Base-by-base conservation (phyloP, 257 asterid species). In the Capsicum pubescens region DNA sequence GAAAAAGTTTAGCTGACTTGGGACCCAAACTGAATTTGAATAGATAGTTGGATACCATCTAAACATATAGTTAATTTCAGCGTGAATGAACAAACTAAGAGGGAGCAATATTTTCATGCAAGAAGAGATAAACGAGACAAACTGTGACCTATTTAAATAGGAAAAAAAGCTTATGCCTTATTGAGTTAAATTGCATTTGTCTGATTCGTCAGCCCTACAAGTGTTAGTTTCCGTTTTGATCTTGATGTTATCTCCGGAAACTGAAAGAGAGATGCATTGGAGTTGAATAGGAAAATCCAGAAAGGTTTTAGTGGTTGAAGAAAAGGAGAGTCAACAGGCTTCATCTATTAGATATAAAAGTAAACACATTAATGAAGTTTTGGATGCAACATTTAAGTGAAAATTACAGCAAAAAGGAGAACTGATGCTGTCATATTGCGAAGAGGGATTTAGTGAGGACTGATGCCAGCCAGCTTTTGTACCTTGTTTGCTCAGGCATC, bases 351-450 rank as follows among this genome's bases (percentile, higher is more conserved):
- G 19, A 76, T 76, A 50, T 52, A 76, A 19, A 48, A 72, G 60
- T 59, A 50, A 71, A 56, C 36, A 44, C 36, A 48, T 42, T 70
- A 16, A 13, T 13, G 48, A 39, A 66, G 72, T 14, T 71, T 19
- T 5, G 39, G 39, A n/a, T 71, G 58, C 10, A 46, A 71, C 58
- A 71, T n/a, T 46, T 48, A 9, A 16, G 32, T 42, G 79, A 42
- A 70, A 42, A 70, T 70, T 42, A 70, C 35, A 70, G 79, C 57
- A 44, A 71, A 63, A 69, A 16, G 52, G 79, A 39, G 44, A 19
- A 44, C 16, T 19, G 5, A 9, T 44, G 10, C 2, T 17, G 12
- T 3, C 44, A 44, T 32, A 44, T 5, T n/a, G 79, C 46, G 42
- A 15, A 63, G 57, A 71, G 58, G 39, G 32, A 17, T 42, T 17